Percentiles rank a stretch among this genome's conserved stretches.
Evolutionary conservation across 192 early-diverging fungal genomes (phyloP).

Genomic region (Coemansia sp.): DNA sequence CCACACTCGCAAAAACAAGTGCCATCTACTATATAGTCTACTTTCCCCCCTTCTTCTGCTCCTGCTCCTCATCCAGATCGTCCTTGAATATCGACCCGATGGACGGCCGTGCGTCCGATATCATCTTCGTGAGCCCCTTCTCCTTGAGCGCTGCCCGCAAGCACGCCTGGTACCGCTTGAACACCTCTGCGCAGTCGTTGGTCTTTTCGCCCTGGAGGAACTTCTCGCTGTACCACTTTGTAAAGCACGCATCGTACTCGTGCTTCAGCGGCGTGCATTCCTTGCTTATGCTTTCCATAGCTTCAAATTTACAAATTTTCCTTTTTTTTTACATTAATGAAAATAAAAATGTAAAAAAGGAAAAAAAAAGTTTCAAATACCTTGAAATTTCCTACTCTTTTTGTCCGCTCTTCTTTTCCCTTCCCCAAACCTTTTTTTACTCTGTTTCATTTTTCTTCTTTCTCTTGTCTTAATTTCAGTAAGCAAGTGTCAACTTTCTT

Average conservation of each 20-base stretch:
- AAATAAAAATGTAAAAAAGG: slow-evolving; percentile 6
- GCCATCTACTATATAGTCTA: too few relatives aligned
- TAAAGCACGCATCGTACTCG: slow-evolving; percentile 90
- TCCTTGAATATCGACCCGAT: slow-evolving; percentile 44
- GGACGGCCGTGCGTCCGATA: slow-evolving; percentile 80
- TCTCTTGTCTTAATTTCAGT: background rate
- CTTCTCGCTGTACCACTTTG: slow-evolving; percentile 94
- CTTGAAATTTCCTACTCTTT: too few relatives aligned
- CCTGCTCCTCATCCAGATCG: background rate
- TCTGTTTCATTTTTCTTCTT: background rate
- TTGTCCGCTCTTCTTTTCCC: too few relatives aligned
- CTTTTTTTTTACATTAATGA: background rate
- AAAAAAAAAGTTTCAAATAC: slow-evolving; percentile 6
- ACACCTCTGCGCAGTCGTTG: slow-evolving; percentile 80
- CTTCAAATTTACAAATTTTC: background rate
- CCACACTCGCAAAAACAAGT: too few relatives aligned
- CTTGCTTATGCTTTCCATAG: slow-evolving; percentile 57
- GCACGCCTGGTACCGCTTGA: slow-evolving; percentile 81
- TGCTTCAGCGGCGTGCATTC: slow-evolving; percentile 80
- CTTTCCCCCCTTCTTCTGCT: background rate
- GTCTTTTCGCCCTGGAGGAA: slow-evolving; percentile 83
- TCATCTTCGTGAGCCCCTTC: slow-evolving; percentile 81
- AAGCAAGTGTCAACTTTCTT: too few relatives aligned
- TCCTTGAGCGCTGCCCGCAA: slow-evolving; percentile 75
- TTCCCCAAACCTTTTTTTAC: background rate